A percentile compares a stretch with the other conserved stretches of the same genome.
phyloP scores from a whole-genome alignment of 345 rosid species.

The Sapria himalayana region DNA sequence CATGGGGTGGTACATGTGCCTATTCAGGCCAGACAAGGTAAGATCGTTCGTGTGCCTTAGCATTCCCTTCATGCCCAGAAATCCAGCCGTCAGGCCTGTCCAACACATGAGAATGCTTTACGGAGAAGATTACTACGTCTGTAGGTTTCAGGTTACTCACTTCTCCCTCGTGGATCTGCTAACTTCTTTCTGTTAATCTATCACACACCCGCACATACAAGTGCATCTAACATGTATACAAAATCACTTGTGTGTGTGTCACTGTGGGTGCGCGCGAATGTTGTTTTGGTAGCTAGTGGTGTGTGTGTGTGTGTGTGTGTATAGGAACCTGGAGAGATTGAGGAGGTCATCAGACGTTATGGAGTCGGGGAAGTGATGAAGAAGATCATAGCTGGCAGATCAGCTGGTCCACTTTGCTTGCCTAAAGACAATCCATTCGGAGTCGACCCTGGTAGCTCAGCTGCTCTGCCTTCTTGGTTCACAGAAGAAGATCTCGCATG shows the following conservation, averaged over 20 bases:
- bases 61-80: slow-evolving; percentile 49
- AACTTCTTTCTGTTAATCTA: background rate
- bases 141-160: slow-evolving; percentile 58
- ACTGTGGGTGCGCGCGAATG: background rate
- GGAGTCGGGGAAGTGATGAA: slow-evolving; percentile 20
- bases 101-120: slow-evolving; percentile 26
- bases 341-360: slow-evolving; percentile 22
- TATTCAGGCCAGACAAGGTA: slow-evolving; percentile 47
- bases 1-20: slow-evolving; percentile 56
- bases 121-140: slow-evolving; percentile 68
- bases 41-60: slow-evolving; percentile 37
- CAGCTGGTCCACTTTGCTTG: slow-evolving; percentile 29
- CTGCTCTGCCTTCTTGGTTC: slow-evolving; percentile 42
- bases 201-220: background rate
- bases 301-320: background rate
- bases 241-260: background rate
- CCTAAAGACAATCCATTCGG: slow-evolving; percentile 25
- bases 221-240: background rate
- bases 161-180: background rate
- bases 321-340: slow-evolving; percentile 42
- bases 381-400: slow-evolving; percentile 18
- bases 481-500: slow-evolving; percentile 38
- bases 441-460: slow-evolving; percentile 5
- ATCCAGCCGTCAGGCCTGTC: slow-evolving; percentile 37
- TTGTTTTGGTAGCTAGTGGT: background rate